Conservation (phyloP, 1,284 basidiomycete genomes). For the Sanghuangporus sanghuang region DNA sequence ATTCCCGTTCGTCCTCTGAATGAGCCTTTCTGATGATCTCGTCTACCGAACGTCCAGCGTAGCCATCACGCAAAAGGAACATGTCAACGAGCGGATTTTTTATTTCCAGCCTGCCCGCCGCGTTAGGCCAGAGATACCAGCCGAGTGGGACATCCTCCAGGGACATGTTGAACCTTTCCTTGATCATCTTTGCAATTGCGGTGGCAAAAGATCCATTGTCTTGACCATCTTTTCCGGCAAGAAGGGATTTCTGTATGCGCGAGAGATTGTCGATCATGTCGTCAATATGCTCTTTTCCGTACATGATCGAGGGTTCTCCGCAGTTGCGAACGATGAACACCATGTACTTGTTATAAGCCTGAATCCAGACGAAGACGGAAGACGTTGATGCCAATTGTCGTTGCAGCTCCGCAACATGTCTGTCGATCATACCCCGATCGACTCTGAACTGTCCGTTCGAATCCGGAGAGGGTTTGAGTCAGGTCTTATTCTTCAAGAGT, state of each 20-base stretch:
- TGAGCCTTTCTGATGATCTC: constrained; percentile 22
- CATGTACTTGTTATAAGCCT: constrained; percentile 41
- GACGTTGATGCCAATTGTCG: constrained; percentile 34
- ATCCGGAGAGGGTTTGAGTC: not conserved
- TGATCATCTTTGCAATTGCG: constrained; percentile 31
- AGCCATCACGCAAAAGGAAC: constrained; percentile 27
- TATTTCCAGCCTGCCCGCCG: constrained; percentile 36
- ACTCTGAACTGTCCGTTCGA: constrained; percentile 30
- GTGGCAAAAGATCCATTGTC: constrained; percentile 21
- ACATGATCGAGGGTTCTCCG: constrained; percentile 34
- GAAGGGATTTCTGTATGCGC: constrained; percentile 34
- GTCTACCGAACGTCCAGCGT: constrained; percentile 13
- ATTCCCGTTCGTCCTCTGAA: constrained; percentile 23
- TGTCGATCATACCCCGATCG: constrained; percentile 33
- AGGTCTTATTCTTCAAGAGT: too few relatives aligned
- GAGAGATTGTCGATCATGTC: constrained; percentile 33
- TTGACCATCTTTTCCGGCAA: constrained; percentile 27
- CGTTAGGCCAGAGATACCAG: constrained; percentile 40
- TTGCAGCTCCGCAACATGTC: constrained; percentile 34
- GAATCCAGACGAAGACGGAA: constrained; percentile 38
- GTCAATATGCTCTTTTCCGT: constrained; percentile 30
- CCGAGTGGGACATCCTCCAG: constrained; percentile 33
- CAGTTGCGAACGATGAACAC: constrained; percentile 37
- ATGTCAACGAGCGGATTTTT: constrained; percentile 36
- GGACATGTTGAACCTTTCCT: constrained; percentile 30